phyloP scores from a whole-genome alignment of 148 eudicot species.

The Nepenthes gracilis region DNA sequence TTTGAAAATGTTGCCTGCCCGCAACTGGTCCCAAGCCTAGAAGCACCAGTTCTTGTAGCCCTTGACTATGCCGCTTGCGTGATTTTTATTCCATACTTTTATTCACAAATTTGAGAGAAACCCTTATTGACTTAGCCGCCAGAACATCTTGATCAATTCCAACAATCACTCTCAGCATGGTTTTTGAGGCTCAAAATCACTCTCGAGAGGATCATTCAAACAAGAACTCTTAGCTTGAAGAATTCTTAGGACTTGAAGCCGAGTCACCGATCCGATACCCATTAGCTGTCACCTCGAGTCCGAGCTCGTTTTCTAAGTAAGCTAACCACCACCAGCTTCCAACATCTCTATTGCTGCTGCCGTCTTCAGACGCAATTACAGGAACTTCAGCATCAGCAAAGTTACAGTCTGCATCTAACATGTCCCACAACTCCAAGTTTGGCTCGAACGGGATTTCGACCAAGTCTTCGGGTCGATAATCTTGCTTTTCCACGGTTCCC shows the following conservation, averaged over 20 bases:
- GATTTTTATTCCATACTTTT: neutral
- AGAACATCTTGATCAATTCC: no score
- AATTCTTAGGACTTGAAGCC: no score
- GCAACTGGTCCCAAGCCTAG: neutral
- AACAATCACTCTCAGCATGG: no score
- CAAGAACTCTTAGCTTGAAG: no score
- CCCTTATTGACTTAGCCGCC: no score
- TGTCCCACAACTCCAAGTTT: slow-evolving; percentile 32
- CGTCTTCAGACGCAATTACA: slow-evolving; percentile 6
- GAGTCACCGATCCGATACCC: neutral
- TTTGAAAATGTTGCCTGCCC: no score
- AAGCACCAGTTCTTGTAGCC: neutral
- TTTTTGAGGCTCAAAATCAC: no score
- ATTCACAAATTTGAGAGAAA: neutral
- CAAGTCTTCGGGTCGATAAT: slow-evolving; percentile 3
- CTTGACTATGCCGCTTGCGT: neutral
- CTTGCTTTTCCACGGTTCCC: neutral
- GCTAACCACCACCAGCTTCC: slow-evolving; percentile 36
- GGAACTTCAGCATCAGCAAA: slow-evolving; percentile 14
- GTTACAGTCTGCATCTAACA: slow-evolving; percentile 20
- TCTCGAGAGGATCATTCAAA: no score
- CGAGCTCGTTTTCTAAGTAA: slow-evolving; percentile 37
- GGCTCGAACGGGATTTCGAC: slow-evolving; percentile 36
- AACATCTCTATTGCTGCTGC: neutral
- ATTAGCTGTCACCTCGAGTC: slow-evolving; percentile 14